Evolutionary conservation across 2,329 filamentous ascomycete genomes (phyloP), one percentile per base, ranked within the genome.

Genomic region (Ophiostoma fasciatum): DNA sequence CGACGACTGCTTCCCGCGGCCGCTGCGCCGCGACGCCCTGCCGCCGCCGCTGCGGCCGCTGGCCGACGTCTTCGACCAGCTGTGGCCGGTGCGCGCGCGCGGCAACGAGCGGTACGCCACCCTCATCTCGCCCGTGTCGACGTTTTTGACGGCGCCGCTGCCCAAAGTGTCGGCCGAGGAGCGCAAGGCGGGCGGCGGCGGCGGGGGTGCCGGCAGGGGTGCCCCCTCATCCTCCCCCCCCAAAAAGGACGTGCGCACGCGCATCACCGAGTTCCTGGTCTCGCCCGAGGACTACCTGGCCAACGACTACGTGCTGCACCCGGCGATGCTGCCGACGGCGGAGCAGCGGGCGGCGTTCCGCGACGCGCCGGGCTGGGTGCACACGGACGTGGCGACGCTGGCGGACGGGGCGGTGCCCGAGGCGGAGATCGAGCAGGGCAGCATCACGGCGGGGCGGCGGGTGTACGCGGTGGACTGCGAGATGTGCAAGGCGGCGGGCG

Each of bases 381-480:
- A 93, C 52, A 90, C 82, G 2, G 58, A 66, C 14, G 75, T 94
- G 19, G 60, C 70, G 28, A 65, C 57, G 28, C 58, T 84, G 7
- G 70, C 76, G 31, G 78, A 83, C 22, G 82, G 76, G 4, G 57
- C 70, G 33, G 67, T 79, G 7, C 73, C 78, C 3, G 79, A 85
- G 34, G 55, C 58, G 5, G 72, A 85, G 36, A 74, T 93, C 40
- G 67, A 93, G 55, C 62, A 77, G 46, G 88, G 85, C 37, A 88
- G 84, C 54, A 62, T 94, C 39, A 92, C 84, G 0, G 82, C 74
- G 21, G 90, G 87, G 25, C 74, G 84, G 43, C 70, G 78, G 26
- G 62, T 94, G 10, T 62, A 92, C 33, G 79, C 84, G 2, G 64
- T 98, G 37, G 90, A 98, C 54, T 98, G 90, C 58, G 90, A 98